Base-by-base conservation (phyloP, 306 rosid genomes). In the Astragalus glycyphyllos region DNA sequence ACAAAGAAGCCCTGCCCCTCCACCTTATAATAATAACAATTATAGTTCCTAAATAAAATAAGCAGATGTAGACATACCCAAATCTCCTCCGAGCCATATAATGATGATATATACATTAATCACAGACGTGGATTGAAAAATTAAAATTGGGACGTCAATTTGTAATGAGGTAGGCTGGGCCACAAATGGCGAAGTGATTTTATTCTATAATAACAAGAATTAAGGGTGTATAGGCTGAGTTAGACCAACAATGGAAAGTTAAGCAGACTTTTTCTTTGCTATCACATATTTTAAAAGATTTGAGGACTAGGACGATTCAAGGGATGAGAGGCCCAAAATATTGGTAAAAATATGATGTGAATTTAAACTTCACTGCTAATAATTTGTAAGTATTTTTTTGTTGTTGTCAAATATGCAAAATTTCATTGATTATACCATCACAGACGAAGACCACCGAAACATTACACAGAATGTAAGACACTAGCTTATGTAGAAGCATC, bases 221-320 rank as follows among this genome's bases (percentile, higher is more conserved):
- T 46, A 31, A 64, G 77, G 70, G 77, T 74, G 14, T 61, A 63
- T 49, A 78, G 71, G 72, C 26, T 65, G 58, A 75, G 75, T 68
- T 68, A 60, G 75, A 55, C 60, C 70, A 84, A 73, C 13, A 84
- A 73, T 11, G 59, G 65, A 71, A 77, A 75, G 66, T 57, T 69
- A 50, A 72, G 84, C 59, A 50, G 62, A 62, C 64, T 44, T 79
- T 72, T 66, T 71, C 70, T 75, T 7, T 55, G 31, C 60, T 14
- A 64, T 34, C 67, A 72, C 35, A 49, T 14, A 34, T n/a, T 48
- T 42, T 5, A 47, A 6, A 31, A 26, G 34, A 71, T 45, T 54
- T 55, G 23, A 65, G 15, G 78, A 49, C 17, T 20, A 34, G 37
- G 68, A 46, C 45, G 61, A 2, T 23, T 23, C 29, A n/a, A n/a